phyloP scores from a whole-genome alignment of 2,329 filamentous ascomycete species.

The Ophiostoma novo-ulmi region DNA sequence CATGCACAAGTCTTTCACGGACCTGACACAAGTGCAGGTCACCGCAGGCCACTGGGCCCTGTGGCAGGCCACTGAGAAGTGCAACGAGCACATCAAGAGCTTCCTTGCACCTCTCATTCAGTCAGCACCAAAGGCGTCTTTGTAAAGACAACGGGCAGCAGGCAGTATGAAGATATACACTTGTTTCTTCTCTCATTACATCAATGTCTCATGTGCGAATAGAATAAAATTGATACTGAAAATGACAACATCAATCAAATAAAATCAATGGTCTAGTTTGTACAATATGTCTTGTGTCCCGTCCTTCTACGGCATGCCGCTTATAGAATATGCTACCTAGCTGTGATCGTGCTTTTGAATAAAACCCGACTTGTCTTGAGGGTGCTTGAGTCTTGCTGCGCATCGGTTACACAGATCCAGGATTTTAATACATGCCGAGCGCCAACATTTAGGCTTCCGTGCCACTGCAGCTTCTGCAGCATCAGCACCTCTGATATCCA shows the following conservation, averaged over 20 bases:
- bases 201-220: neutral
- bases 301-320: neutral
- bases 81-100: constrained; percentile 62
- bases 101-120: constrained; percentile 57
- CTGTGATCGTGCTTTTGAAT: neutral
- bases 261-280: neutral
- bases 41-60: constrained; percentile 76
- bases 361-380: neutral
- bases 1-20: constrained; percentile 65
- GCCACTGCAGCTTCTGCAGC: neutral
- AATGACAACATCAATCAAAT: neutral
- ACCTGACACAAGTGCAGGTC: constrained; percentile 62
- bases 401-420: neutral
- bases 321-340: neutral
- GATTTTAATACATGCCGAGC: neutral
- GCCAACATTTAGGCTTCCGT: neutral
- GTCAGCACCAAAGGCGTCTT: constrained; percentile 31
- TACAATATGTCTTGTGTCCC: neutral
- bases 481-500: neutral
- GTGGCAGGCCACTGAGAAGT: constrained; percentile 63
- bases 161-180: neutral
- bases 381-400: neutral
- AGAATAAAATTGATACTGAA: neutral
- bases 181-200: neutral
- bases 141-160: constrained; percentile 30